Conservation (phyloP, 2,329 filamentous ascomycete genomes). For the Paraphoma chrysanthemicola region DNA sequence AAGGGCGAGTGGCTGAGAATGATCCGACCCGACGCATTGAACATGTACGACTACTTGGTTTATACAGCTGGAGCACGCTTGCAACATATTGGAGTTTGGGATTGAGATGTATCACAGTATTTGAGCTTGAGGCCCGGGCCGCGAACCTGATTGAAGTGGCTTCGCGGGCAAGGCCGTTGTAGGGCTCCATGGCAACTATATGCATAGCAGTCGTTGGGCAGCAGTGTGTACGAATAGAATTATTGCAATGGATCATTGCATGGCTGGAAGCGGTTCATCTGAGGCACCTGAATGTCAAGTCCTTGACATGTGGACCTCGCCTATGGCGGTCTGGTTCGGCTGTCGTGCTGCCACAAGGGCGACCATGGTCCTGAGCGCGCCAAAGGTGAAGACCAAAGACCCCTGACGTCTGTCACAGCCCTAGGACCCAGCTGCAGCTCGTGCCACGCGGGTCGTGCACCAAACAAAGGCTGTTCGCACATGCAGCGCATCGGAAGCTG, state of each 20-base stretch:
- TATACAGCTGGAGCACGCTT: slow-evolving; percentile 27
- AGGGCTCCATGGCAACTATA: slow-evolving; percentile 3
- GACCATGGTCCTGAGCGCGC: too few species aligned
- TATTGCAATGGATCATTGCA: background rate
- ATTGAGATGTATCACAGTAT: background rate
- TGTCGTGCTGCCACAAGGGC: too few species aligned
- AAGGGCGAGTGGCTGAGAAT: slow-evolving; percentile 68
- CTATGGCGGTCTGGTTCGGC: too few species aligned
- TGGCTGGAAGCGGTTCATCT: background rate
- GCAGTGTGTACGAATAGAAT: slow-evolving; percentile 4
- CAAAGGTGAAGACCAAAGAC: too few species aligned
- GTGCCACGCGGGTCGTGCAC: slow-evolving; percentile 7
- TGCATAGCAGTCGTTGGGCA: slow-evolving; percentile 15
- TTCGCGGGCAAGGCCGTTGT: slow-evolving; percentile 4
- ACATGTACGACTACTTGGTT: slow-evolving; percentile 40
- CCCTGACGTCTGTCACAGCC: background rate
- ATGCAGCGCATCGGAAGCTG: slow-evolving; percentile 6
- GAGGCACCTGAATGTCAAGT: background rate
- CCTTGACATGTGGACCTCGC: too few species aligned
- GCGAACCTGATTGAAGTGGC: slow-evolving; percentile 9
- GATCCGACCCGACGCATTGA: background rate
- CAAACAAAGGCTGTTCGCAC: slow-evolving; percentile 2
- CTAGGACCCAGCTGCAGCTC: slow-evolving; percentile 1
- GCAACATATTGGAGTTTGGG: slow-evolving; percentile 31
- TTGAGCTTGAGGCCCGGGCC: slow-evolving; percentile 4